Evolutionary conservation across 2,329 filamentous ascomycete genomes (phyloP), one percentile per base, ranked within the genome.

Genomic region (Aspergillus sp.): DNA sequence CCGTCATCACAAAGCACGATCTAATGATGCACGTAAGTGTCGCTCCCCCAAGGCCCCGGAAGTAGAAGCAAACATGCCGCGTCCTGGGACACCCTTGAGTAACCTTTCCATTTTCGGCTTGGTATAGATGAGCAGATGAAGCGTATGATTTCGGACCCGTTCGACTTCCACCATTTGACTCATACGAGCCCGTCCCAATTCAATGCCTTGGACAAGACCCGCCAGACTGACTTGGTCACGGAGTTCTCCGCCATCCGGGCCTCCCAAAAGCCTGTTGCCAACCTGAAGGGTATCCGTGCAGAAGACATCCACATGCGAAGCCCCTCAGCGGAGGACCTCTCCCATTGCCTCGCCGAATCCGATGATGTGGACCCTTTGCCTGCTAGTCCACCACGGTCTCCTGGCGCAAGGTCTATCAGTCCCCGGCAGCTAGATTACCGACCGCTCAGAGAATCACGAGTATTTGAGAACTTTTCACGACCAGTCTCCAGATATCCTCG

Each of bases 101-200:
- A 52, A 54, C 59, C 28, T 13, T 48, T 34, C 51, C 53, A 49
- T 43, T 60, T 51, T 53, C 46, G 46, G 30, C 52, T 59, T 25
- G 30, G 31, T 65, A 47, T 64, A 81, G 78, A 77, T 66, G 74
- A 77, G 57, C 73, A 74, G 22, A 59, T 79, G 57, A 85, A 84
- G 71, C 76, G 74, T 47, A 77, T 78, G 60, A 89, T 89, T 56
- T 89, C 87, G 0, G 82, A 82, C 60, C 87, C 87, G 1, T 89
- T 87, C 72, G 84, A 87, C 67, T 89, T 89, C 69, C 85, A 88
- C 64, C 87, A 89, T 68, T 74, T 89, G 56, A 85, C 85, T 41
- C 86, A 89, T 69, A 86, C 85, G 30, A 82, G 82, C 59, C 81
- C 83, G 25, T 74, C 82, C 25, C 83, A 88, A 59, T 81, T 87